Evolutionary conservation across 2,329 filamentous ascomycete species (phyloP), one percentile per base, ranked within the genome.

Genomic region (Zasmidium cellare): DNA sequence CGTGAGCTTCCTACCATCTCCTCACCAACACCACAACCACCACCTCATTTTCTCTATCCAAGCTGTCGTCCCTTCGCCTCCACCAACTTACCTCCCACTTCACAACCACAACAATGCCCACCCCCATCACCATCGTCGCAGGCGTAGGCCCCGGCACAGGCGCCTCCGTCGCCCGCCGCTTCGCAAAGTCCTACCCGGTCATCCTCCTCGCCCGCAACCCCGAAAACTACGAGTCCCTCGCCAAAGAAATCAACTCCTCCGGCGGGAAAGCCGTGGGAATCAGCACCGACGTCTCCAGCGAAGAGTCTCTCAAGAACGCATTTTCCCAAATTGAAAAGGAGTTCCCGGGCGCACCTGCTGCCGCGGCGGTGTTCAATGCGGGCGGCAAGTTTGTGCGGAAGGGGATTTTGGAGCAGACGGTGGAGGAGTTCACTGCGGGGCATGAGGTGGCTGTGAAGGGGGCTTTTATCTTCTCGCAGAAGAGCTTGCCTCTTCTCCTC

Each of bases 401-500:
- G 69, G 80, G 84, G 0, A 82, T 89, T 60, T 74, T 88, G 9
- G 85, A 87, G 57, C 72, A 86, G 58, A 83, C 79, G 0, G 79
- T 83, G 53, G 77, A 82, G 35, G 84, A 87, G 24, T 87, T 87
- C 67, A 71, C 74, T 35, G 72, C 71, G 12, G 79, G 80, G 2
- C 79, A 79, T 56, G 75, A 80, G 24, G 79, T 81, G 35, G 80
- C 79, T 61, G 77, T 75, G 6, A 80, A 81, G 35, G 91, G 90
- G 12, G 87, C 89, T 24, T 91, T 91, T 73, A 76, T 87, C 66
- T 96, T 96, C 73, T 85, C 90, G 0, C 87, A 93, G 72, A 79
- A 81, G 2, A 79, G 84, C 0, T 76, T 96, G 0, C 91, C 92
- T 0, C 79, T 87, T 1, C 82, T 96, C 1, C 80, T 92, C 1